Percentiles rank a stretch among this genome's conserved stretches.
These are phyloP conservation scores for Zanthoxylum bungeanum DNA, from an alignment of 345 rosid genomes.

Conservation along the genomic window DNA sequence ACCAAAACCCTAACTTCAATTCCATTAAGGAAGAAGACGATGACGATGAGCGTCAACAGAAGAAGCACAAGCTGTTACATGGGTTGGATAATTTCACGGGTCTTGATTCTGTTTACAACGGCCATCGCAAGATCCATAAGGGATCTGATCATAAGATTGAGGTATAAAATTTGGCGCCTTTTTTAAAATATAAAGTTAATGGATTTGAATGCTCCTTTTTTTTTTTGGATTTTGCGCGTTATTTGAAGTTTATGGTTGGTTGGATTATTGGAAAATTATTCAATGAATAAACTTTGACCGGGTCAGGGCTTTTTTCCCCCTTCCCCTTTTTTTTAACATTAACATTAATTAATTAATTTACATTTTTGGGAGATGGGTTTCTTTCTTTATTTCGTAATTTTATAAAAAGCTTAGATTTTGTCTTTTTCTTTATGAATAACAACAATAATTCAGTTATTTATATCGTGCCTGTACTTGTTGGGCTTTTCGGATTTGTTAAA, in stretches of 20 bases:
- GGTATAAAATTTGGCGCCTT: conserved; percentile 29
- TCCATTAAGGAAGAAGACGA: conserved; percentile 39
- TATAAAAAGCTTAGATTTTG: conserved; percentile 56
- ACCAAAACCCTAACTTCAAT: conserved; percentile 41
- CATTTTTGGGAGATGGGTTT: conserved; percentile 28
- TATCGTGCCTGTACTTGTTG: conserved; percentile 26
- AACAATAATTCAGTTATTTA: conserved; percentile 13
- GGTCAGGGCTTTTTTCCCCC: conserved; percentile 29
- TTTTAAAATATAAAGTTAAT: background rate
- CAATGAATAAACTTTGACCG: conserved; percentile 56
- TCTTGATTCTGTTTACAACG: conserved; percentile 30
- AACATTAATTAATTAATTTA: conserved; percentile 27
- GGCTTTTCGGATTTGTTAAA: conserved; percentile 19
- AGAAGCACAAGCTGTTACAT: conserved; percentile 67
- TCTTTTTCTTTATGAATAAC: conserved; percentile 47
- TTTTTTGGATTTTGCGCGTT: conserved; percentile 55
- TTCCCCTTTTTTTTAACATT: conserved; percentile 14
- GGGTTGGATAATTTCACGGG: conserved; percentile 43
- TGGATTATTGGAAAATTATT: conserved; percentile 30
- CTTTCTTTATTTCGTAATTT: conserved; percentile 28
- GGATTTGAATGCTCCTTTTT: background rate
- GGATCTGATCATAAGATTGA: conserved; percentile 65
- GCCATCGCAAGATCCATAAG: conserved; percentile 34
- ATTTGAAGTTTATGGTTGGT: conserved; percentile 24
- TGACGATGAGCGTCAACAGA: conserved; percentile 69